Conservation (phyloP, 495 filamentous ascomycete species). For the Barbatosphaeria neglecta region DNA sequence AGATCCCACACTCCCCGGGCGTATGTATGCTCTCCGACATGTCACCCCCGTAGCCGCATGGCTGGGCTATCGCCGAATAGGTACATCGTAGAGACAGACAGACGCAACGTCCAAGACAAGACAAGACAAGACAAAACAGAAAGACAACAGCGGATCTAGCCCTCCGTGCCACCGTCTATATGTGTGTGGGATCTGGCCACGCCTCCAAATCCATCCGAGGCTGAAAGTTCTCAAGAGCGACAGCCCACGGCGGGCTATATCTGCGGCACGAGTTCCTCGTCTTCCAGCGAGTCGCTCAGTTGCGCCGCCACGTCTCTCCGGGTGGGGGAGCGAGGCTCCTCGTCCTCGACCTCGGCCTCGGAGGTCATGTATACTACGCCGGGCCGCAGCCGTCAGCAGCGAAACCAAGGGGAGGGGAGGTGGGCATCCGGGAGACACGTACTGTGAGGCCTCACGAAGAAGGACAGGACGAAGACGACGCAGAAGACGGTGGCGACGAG, state of each 20-base stretch:
- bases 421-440: constrained; percentile 18
- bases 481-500: constrained; percentile 56
- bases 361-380: neutral
- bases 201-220: too few relatives aligned
- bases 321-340: neutral
- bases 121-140: too few relatives aligned
- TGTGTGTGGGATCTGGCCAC: too few relatives aligned
- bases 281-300: constrained; percentile 7
- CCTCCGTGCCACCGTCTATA: too few relatives aligned
- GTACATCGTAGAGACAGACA: too few relatives aligned
- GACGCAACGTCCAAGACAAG: too few relatives aligned
- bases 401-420: neutral
- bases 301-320: neutral
- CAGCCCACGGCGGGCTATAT: neutral
- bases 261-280: constrained; percentile 16
- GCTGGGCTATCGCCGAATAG: too few relatives aligned
- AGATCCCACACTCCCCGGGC: too few relatives aligned
- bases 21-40: too few relatives aligned
- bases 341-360: neutral
- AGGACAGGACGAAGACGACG: constrained; percentile 50
- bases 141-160: too few relatives aligned
- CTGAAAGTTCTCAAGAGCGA: neutral
- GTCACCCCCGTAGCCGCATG: too few relatives aligned
- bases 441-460: constrained; percentile 65
- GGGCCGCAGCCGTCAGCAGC: neutral